phyloP scores from a whole-genome alignment of 2,329 filamentous ascomycete species.

The Exophiala bonariae region DNA sequence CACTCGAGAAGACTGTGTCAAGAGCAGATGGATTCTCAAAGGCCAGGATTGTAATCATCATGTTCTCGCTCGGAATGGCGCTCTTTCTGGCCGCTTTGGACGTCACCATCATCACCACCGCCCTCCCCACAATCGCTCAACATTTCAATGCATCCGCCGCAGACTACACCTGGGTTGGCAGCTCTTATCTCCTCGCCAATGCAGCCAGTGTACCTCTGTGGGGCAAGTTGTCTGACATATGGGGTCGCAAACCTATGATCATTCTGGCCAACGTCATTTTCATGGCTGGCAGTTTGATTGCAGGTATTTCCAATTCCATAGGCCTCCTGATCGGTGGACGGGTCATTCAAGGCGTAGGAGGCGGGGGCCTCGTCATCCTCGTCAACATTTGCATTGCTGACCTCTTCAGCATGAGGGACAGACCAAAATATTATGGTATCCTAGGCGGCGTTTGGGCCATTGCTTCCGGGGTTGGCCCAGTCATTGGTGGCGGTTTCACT shows the following conservation, averaged over 20 bases:
- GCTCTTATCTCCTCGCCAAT: constrained; percentile 47
- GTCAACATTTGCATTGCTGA: constrained; percentile 66
- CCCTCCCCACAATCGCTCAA: constrained; percentile 44
- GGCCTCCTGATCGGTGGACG: constrained; percentile 63
- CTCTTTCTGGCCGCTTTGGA: constrained; percentile 62
- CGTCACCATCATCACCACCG: constrained; percentile 52
- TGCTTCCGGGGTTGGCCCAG: constrained; percentile 59
- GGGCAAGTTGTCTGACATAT: constrained; percentile 68
- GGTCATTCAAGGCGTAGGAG: constrained; percentile 63
- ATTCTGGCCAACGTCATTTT: constrained; percentile 62
- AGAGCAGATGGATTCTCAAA: constrained; percentile 41
- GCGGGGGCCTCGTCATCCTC: constrained; percentile 63
- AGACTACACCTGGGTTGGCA: constrained; percentile 51
- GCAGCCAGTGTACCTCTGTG: constrained; percentile 56
- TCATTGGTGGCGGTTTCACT: constrained; percentile 41
- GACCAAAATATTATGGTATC: constrained; percentile 63
- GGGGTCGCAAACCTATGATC: constrained; percentile 64
- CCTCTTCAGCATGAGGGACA: constrained; percentile 60
- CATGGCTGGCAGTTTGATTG: constrained; percentile 62
- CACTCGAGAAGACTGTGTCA: constrained; percentile 27
- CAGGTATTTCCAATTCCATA: constrained; percentile 58
- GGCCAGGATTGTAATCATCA: constrained; percentile 42
- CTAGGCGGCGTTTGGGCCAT: constrained; percentile 64
- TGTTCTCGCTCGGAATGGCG: constrained; percentile 50
- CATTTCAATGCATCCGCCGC: constrained; percentile 44